Conservation (phyloP, 768 basidiomycete genomes). For the Leucocoprinus birnbaumii region DNA sequence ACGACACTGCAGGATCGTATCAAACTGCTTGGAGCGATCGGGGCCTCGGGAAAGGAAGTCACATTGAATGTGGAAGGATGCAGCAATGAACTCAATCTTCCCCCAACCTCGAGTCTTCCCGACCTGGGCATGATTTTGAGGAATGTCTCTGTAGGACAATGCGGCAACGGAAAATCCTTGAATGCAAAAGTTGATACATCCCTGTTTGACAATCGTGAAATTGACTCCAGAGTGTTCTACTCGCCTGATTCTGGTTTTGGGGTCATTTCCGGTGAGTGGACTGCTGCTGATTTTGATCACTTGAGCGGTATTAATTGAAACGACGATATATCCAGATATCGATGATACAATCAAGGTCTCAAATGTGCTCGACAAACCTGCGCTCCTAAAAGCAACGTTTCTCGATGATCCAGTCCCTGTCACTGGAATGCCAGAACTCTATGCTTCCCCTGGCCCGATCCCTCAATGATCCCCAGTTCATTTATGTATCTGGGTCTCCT, state of each 20-base stretch:
- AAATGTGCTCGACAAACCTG: conserved; percentile 31
- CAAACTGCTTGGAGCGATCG: conserved; percentile 30
- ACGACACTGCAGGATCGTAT: conserved; percentile 25
- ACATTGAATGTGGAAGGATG: conserved; percentile 31
- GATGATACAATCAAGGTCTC: conserved; percentile 44
- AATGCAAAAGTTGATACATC: conserved; percentile 18
- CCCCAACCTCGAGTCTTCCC: conserved; percentile 24
- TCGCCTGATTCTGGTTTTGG: conserved; percentile 37
- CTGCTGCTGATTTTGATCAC: too few species aligned
- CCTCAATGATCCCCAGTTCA: conserved; percentile 37
- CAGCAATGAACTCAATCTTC: conserved; percentile 18
- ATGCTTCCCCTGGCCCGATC: conserved; percentile 30
- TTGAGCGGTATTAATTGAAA: too few species aligned
- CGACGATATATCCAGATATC: conserved; percentile 26
- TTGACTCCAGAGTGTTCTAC: conserved; percentile 30
- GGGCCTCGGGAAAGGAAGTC: conserved; percentile 28
- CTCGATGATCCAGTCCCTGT: conserved; percentile 37
- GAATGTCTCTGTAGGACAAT: conserved; percentile 29
- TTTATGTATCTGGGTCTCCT: conserved; percentile 24
- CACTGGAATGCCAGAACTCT: conserved; percentile 45
- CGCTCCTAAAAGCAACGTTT: conserved; percentile 34
- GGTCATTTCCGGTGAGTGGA: conserved; percentile 40
- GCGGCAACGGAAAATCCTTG: conserved; percentile 15
- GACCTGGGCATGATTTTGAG: conserved; percentile 32
- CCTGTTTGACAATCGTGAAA: conserved; percentile 18